Evolutionary conservation across 1,284 basidiomycete species (phyloP), one percentile per base, ranked within the genome.

Genomic region (Polyporus tsugae): DNA sequence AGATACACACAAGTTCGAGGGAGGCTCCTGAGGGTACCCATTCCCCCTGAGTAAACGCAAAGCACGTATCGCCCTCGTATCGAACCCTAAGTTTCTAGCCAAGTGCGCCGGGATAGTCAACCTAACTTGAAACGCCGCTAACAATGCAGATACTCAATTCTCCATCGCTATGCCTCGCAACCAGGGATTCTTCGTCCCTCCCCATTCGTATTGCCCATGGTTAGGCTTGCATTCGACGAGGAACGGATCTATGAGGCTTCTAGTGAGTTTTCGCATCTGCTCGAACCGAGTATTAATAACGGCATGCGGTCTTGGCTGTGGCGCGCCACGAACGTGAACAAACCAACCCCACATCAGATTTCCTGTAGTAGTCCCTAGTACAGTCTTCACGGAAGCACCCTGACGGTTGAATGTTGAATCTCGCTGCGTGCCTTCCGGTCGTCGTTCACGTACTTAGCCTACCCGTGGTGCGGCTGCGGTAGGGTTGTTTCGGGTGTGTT

Each of bases 1-100:
- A 52, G 46, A 35, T 55, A 35, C 52, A 13, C 29, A 29, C 52
- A 55, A 35, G 52, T 55, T 55, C 52, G 29, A 55, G 52, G 52
- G 52, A 29, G 11, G 52, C 52, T 53, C 52, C 52, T 53, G 52
- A 53, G 25, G 29, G 11, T 5, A 55, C 17, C 15, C 52, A 19
- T 35, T 4, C 10, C 52, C 52, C 52, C 52, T 55, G 33, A 55
- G 52, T 35, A 55, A 55, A 55, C 29, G 15, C 52, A 55, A 35
- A 55, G 52, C 52, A 15, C 52, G 19, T 33, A 55, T 55, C 52
- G 33, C 25, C 52, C 52, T 19, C 15, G 52, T 35, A 55, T 55
- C 52, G 52, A 55, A 55, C 52, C 52, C 52, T 35, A 55, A 55
- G 25, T 7, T 19, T 55, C 29, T 6, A 55, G 52, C 52, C 52